A percentile compares a stretch with the other conserved stretches of the same genome.
phyloP scores from a whole-genome alignment of 163 green algal genomes.

The Scenedesmus sp. region DNA sequence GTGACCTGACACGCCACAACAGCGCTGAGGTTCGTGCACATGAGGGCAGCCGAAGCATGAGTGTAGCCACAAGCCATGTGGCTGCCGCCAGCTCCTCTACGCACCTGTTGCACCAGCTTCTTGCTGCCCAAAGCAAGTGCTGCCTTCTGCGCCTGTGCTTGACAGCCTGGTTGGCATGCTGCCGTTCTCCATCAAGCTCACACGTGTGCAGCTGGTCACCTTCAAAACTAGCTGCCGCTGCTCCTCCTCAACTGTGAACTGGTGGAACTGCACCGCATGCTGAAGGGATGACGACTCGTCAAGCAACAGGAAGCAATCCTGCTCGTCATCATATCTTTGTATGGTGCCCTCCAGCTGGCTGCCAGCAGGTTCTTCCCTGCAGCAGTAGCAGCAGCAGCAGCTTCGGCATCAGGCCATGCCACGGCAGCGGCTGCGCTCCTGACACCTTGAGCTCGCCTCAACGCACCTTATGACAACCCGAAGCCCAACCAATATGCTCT shows the following conservation, averaged over 20 bases:
- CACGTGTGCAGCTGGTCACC: conserved; percentile 10
- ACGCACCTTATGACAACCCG: conserved; percentile 24
- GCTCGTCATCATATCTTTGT: background rate
- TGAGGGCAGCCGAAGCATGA: background rate
- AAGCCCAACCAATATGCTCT: conserved; percentile 1
- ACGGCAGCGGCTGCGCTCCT: background rate
- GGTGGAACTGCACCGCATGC: conserved; percentile 42
- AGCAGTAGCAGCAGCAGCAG: background rate
- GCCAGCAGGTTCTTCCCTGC: conserved; percentile 11
- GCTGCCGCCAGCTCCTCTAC: background rate
- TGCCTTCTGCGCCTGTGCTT: background rate
- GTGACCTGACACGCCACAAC: too few relatives aligned
- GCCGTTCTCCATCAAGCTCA: background rate
- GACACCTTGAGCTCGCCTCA: too few relatives aligned
- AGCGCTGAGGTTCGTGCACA: background rate
- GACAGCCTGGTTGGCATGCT: background rate
- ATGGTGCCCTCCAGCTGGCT: conserved; percentile 15
- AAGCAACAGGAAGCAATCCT: conserved; percentile 20
- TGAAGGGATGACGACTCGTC: background rate
- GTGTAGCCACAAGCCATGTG: too few relatives aligned
- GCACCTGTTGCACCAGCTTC: background rate
- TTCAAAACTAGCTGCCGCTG: conserved; percentile 40
- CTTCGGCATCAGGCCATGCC: background rate
- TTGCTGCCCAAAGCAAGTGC: background rate
- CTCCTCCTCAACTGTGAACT: conserved; percentile 51